Evolutionary conservation across 2,329 filamentous ascomycete genomes (phyloP).

Genomic region (Biscogniauxia marginata): DNA sequence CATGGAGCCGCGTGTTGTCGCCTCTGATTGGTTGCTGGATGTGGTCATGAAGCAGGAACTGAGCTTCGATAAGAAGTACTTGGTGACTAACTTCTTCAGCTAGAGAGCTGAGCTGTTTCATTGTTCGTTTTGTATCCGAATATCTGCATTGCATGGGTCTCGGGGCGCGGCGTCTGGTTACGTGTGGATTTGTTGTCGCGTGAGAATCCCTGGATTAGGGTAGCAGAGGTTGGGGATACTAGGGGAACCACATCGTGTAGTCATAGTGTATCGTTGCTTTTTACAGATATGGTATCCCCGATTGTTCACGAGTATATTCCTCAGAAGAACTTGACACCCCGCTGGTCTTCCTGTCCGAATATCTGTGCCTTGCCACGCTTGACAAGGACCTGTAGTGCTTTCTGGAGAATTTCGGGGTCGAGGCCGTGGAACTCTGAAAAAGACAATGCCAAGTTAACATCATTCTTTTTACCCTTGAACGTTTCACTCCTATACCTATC

Average conservation of each 20-base stretch:
- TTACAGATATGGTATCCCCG: neutral
- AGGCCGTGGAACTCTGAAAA: constrained; percentile 78
- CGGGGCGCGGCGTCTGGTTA: neutral
- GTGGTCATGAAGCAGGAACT: constrained; percentile 86
- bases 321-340: constrained; percentile 97
- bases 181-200: neutral
- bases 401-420: constrained; percentile 77
- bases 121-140: neutral
- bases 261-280: neutral
- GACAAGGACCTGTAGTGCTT: constrained; percentile 75
- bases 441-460: constrained; percentile 1
- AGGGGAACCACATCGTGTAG: neutral
- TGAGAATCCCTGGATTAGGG: neutral
- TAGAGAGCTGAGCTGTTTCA: constrained; percentile 4
- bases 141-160: neutral
- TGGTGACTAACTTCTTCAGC: constrained; percentile 46
- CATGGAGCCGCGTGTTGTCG: constrained; percentile 78
- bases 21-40: constrained; percentile 85
- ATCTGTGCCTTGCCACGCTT: constrained; percentile 91
- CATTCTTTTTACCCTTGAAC: too few relatives aligned
- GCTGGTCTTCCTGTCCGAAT: constrained; percentile 83
- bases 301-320: neutral
- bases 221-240: neutral
- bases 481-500: too few relatives aligned
- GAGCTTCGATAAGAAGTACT: constrained; percentile 63